phyloP scores from a whole-genome alignment of 2,329 filamentous ascomycete species.

The Epichloe bromicola region DNA sequence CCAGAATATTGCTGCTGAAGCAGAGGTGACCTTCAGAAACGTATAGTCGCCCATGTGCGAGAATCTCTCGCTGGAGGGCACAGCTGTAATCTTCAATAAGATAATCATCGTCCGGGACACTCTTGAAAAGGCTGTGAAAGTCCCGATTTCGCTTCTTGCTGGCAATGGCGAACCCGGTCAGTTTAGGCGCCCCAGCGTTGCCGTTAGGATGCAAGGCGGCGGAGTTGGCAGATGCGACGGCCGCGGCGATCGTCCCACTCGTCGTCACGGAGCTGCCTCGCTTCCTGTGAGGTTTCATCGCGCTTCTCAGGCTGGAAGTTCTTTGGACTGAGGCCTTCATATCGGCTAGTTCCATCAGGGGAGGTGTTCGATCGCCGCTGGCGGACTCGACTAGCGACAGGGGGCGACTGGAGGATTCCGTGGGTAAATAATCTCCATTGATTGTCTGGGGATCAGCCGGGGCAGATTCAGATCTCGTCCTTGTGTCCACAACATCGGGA shows the following conservation, averaged over 20 bases:
- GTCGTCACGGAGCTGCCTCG: constrained; percentile 71
- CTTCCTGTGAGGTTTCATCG: constrained; percentile 50
- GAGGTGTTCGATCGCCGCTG: constrained; percentile 48
- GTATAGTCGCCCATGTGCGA: constrained; percentile 86
- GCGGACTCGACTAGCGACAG: constrained; percentile 38
- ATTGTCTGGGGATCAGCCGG: constrained; percentile 31
- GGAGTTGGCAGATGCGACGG: constrained; percentile 55
- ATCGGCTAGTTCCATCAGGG: constrained; percentile 48
- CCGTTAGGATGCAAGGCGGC: constrained; percentile 53
- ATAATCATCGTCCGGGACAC: constrained; percentile 94
- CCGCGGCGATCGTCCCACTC: constrained; percentile 52
- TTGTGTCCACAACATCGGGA: constrained; percentile 32
- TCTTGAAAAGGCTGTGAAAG: constrained; percentile 88
- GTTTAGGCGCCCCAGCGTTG: constrained; percentile 50
- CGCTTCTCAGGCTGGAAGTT: constrained; percentile 55
- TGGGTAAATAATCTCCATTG: constrained; percentile 16
- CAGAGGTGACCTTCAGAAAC: constrained; percentile 95
- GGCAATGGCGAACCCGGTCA: constrained; percentile 91
- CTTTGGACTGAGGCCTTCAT: constrained; percentile 48
- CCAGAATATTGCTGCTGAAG: constrained; percentile 97
- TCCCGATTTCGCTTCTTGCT: constrained; percentile 93
- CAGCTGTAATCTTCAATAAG: constrained; percentile 98
- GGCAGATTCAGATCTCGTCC: constrained; percentile 45
- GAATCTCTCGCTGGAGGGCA: constrained; percentile 86
- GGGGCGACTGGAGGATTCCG: constrained; percentile 27